Conservation (phyloP, 768 basidiomycete species). For the Serendipita indica region DNA sequence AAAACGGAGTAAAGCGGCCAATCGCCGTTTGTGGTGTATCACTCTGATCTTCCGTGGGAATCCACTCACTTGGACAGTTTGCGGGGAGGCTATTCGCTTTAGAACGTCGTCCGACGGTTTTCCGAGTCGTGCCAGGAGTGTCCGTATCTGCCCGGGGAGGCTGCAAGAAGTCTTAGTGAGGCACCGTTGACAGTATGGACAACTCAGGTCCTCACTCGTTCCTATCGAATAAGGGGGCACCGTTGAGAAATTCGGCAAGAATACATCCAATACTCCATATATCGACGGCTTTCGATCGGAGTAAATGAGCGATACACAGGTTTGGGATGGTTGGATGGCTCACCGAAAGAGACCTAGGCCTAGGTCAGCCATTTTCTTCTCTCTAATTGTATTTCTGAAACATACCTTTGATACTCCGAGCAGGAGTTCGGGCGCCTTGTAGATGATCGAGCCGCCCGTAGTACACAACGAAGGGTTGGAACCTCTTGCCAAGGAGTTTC, state of each 20-base stretch:
- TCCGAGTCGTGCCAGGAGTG: neutral
- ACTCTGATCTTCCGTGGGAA: neutral
- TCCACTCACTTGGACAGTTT: neutral
- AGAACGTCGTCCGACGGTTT: neutral
- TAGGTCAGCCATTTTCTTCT: too few species aligned
- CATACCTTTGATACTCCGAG: slow-evolving; percentile 1
- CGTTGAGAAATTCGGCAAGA: slow-evolving; percentile 78
- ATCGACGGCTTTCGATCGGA: slow-evolving; percentile 37
- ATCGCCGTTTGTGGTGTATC: neutral
- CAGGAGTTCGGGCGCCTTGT: neutral
- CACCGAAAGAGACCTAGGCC: too few species aligned
- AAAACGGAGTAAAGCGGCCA: neutral
- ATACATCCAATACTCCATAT: slow-evolving; percentile 97
- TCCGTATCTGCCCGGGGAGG: slow-evolving; percentile 6
- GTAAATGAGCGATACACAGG: too few species aligned
- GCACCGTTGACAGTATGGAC: too few species aligned
- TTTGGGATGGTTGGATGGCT: too few species aligned
- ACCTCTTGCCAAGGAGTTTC: neutral
- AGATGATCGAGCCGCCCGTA: neutral
- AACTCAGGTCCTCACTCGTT: slow-evolving; percentile 55
- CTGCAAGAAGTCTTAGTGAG: neutral
- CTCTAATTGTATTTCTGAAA: too few species aligned
- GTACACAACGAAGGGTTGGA: neutral
- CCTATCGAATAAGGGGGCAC: slow-evolving; percentile 94
- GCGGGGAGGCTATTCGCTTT: neutral